Evolutionary conservation across 495 filamentous ascomycete species (phyloP).

Genomic region (Penicillium crystallinum): DNA sequence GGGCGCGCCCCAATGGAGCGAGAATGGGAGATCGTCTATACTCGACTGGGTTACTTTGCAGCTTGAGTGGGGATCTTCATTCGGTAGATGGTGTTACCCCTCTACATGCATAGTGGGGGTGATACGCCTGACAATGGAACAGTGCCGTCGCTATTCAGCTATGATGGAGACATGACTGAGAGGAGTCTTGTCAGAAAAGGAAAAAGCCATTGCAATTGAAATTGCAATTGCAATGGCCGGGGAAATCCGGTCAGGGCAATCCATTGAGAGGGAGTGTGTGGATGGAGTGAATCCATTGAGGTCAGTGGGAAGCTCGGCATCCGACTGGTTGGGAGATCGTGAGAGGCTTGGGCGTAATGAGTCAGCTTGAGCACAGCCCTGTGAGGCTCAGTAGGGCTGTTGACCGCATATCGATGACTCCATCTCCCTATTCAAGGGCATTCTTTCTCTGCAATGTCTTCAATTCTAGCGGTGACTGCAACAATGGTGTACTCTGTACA

Average conservation of each 20-base stretch:
- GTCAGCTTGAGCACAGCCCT: neutral
- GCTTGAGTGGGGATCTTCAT: neutral
- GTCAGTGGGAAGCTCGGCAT: no score
- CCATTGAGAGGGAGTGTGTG: no score
- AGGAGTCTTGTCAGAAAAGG: neutral
- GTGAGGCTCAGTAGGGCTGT: neutral
- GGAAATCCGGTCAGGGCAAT: neutral
- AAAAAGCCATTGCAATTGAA: no score
- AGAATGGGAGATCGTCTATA: neutral
- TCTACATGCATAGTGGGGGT: neutral
- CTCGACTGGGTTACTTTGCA: neutral
- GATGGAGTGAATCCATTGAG: no score
- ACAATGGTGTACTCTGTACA: neutral
- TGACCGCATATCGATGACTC: neutral
- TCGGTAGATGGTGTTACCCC: neutral
- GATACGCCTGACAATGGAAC: no score
- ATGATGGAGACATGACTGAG: no score
- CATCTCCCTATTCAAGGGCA: neutral
- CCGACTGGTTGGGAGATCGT: no score
- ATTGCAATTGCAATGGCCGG: no score
- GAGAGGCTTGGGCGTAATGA: no score
- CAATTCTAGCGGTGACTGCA: neutral
- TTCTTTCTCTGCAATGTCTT: neutral
- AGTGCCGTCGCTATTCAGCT: no score
- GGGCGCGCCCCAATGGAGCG: slow-evolving; percentile 6